Evolutionary conservation across 345 rosid genomes (phyloP).

Genomic region (Acer yangbiense): DNA sequence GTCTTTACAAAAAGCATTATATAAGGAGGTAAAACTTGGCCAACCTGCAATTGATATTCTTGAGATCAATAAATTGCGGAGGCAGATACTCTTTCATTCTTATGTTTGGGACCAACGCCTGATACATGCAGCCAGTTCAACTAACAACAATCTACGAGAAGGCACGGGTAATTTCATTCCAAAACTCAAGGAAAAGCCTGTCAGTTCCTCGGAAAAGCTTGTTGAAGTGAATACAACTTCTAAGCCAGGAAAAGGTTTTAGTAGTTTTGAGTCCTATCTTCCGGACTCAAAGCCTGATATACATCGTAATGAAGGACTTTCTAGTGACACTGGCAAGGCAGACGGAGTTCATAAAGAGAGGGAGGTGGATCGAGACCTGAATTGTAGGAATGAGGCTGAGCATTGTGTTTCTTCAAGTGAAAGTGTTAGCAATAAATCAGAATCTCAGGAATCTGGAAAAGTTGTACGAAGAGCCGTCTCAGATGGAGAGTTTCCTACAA

Average conservation of each 20-base stretch:
- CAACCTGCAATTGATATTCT: conserved; percentile 76
- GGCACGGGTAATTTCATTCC: conserved; percentile 31
- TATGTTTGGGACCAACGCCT: conserved; percentile 88
- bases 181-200: conserved; percentile 41
- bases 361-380: conserved; percentile 34
- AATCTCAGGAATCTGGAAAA: conserved; percentile 45
- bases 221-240: conserved; percentile 44
- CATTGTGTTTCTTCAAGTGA: conserved; percentile 32
- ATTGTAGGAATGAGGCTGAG: conserved; percentile 37
- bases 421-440: conserved; percentile 37
- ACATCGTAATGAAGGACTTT: conserved; percentile 34
- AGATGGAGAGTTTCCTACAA: conserved; percentile 50
- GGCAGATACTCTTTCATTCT: conserved; percentile 73
- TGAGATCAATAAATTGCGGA: conserved; percentile 73
- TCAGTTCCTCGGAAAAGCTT: conserved; percentile 53
- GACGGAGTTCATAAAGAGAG: conserved; percentile 32
- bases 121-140: conserved; percentile 54
- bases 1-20: conserved; percentile 48
- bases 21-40: conserved; percentile 44
- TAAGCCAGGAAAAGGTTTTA: conserved; percentile 36
- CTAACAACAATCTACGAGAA: conserved; percentile 44
- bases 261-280: conserved; percentile 44
- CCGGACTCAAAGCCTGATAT: conserved; percentile 37
- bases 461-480: conserved; percentile 42
- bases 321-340: conserved; percentile 20